These are phyloP conservation scores for Fusarium ramigenum DNA, from an alignment of 2,329 filamentous ascomycete genomes.

Conservation along the genomic window DNA sequence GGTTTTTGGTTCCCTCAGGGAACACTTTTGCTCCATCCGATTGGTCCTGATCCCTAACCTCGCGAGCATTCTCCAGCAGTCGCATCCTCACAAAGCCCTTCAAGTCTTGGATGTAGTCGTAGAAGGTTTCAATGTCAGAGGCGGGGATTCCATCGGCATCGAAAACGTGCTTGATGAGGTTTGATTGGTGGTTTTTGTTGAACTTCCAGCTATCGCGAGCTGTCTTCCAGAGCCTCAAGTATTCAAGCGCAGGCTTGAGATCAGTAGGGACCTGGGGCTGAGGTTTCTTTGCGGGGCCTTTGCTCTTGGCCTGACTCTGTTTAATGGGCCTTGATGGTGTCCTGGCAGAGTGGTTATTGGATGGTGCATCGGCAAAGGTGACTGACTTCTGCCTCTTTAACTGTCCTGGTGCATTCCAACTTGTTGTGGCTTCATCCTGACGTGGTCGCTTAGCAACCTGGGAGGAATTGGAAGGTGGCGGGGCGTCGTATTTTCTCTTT, in stretches of 20 bases:
- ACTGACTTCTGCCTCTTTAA: slow-evolving; percentile 58
- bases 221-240: slow-evolving; percentile 79
- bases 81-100: slow-evolving; percentile 78
- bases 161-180: slow-evolving; percentile 85
- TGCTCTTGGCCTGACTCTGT: slow-evolving; percentile 46
- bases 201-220: slow-evolving; percentile 86
- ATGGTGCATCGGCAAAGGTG: slow-evolving; percentile 57
- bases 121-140: slow-evolving; percentile 73
- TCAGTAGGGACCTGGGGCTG: slow-evolving; percentile 53
- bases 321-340: slow-evolving; percentile 47
- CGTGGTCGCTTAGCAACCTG: slow-evolving; percentile 49
- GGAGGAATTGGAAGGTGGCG: slow-evolving; percentile 45
- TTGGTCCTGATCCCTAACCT: slow-evolving; percentile 67
- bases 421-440: slow-evolving; percentile 41
- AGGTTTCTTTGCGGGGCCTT: slow-evolving; percentile 52
- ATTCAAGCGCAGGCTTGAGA: slow-evolving; percentile 74
- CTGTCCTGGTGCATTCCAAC: slow-evolving; percentile 42
- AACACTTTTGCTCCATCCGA: slow-evolving; percentile 60
- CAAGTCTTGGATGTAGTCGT: slow-evolving; percentile 81
- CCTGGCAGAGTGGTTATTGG: slow-evolving; percentile 42
- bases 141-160: slow-evolving; percentile 76
- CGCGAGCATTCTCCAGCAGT: slow-evolving; percentile 71
- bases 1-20: slow-evolving; percentile 58
- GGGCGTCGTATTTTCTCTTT: slow-evolving; percentile 54
- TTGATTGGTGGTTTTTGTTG: slow-evolving; percentile 91